Conservation (phyloP, 306 rosid species). For the Macrotyloma uniflorum region DNA sequence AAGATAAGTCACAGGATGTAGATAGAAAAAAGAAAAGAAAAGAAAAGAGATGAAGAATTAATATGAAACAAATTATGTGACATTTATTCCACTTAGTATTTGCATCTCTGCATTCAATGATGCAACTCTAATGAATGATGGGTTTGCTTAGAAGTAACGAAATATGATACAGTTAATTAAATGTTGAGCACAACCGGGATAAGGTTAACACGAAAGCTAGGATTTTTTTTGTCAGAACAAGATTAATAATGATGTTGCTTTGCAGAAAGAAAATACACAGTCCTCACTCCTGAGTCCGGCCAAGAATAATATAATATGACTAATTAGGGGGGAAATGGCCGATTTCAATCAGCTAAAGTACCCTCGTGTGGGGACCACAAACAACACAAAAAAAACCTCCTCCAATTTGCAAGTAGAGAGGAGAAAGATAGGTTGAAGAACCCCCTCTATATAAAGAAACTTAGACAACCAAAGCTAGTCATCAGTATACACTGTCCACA, state of each 20-base stretch:
- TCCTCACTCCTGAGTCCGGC: background rate
- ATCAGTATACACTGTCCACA: background rate
- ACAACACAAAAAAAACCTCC: slow-evolving; percentile 30
- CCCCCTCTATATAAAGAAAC: slow-evolving; percentile 55
- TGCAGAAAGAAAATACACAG: slow-evolving; percentile 24
- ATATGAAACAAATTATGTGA: no score
- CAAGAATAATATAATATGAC: slow-evolving; percentile 12
- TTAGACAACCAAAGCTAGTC: slow-evolving; percentile 17
- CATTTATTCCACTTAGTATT: background rate
- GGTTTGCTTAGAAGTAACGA: slow-evolving; percentile 55
- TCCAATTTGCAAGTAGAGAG: slow-evolving; percentile 40
- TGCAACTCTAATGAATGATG: slow-evolving; percentile 20
- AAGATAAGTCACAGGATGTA: no score
- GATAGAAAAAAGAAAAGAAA: no score
- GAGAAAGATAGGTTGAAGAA: background rate
- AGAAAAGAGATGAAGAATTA: no score
- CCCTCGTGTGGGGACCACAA: slow-evolving; percentile 57
- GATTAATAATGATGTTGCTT: slow-evolving; percentile 42
- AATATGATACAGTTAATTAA: slow-evolving; percentile 23
- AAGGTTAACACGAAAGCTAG: background rate
- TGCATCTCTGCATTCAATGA: slow-evolving; percentile 2
- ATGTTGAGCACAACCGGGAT: slow-evolving; percentile 20
- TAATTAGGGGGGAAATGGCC: background rate
- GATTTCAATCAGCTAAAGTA: slow-evolving; percentile 40
- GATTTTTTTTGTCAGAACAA: slow-evolving; percentile 27